phyloP scores from a whole-genome alignment of 208 protist species.

The Trypanosomatidae sp. region DNA sequence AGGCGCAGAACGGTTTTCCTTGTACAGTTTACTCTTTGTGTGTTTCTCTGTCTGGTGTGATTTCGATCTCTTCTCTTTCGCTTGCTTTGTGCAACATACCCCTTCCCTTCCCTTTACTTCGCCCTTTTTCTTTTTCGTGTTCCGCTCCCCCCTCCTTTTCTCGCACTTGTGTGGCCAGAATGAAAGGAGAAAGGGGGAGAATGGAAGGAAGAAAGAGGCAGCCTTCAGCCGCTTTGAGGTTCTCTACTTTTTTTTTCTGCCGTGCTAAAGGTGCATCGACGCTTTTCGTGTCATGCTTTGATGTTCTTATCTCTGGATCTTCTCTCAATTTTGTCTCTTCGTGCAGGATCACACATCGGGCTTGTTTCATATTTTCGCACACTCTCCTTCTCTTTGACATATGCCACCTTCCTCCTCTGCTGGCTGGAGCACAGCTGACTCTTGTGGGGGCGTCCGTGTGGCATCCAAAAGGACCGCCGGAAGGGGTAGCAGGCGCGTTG shows the following conservation, averaged over 20 bases:
- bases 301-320: slow-evolving; percentile 2
- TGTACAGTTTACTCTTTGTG: neutral
- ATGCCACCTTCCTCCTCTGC: neutral
- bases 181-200: neutral
- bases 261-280: neutral
- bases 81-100: neutral
- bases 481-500: neutral
- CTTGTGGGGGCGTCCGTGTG: neutral
- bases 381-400: neutral
- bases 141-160: neutral
- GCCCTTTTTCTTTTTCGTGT: neutral
- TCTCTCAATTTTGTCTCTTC: neutral
- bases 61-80: neutral
- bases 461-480: neutral
- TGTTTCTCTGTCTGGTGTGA: neutral
- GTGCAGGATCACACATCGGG: neutral
- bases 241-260: neutral
- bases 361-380: neutral
- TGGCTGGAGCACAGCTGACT: too few species aligned
- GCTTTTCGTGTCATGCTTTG: neutral
- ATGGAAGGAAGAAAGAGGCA: neutral
- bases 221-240: neutral
- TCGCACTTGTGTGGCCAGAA: neutral
- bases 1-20: neutral
- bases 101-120: neutral